phyloP scores from a whole-genome alignment of 2,329 filamentous ascomycete genomes.

The Dothideomycetes sp. region DNA sequence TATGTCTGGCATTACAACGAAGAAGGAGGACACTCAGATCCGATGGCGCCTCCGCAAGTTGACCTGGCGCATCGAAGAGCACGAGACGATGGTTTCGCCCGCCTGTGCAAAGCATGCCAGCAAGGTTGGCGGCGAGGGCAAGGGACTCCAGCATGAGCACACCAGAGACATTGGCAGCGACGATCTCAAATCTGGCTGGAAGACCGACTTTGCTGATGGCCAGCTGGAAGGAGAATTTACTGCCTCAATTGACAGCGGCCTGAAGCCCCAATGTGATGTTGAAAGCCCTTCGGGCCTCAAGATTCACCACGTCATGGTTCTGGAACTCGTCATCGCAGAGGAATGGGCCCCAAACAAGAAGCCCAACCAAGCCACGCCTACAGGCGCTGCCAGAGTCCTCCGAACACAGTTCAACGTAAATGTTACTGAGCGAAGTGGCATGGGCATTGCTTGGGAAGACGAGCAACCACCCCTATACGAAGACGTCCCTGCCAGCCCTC shows the following conservation, averaged over 20 bases:
- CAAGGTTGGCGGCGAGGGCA: conserved; percentile 55
- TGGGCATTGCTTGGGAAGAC: conserved; percentile 95
- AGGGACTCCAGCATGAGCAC: conserved; percentile 65
- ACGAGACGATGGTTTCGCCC: conserved; percentile 65
- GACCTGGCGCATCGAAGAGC: conserved; percentile 89
- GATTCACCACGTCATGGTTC: conserved; percentile 73
- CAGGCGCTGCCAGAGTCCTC: conserved; percentile 80
- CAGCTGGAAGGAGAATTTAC: conserved; percentile 74
- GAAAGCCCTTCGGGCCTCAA: conserved; percentile 65
- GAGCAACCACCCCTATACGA: conserved; percentile 90
- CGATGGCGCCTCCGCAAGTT: conserved; percentile 88
- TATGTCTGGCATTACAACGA: conserved; percentile 73
- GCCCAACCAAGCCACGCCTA: conserved; percentile 68
- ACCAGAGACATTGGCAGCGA: conserved; percentile 69
- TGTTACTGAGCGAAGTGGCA: conserved; percentile 72
- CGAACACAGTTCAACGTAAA: conserved; percentile 82
- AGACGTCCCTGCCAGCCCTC: conserved; percentile 81
- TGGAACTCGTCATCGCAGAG: conserved; percentile 90
- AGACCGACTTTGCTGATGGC: conserved; percentile 60
- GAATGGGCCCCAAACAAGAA: conserved; percentile 67
- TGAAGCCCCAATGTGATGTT: conserved; percentile 67
- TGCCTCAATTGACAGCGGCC: conserved; percentile 50
- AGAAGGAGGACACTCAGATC: conserved; percentile 58
- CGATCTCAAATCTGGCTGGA: conserved; percentile 83
- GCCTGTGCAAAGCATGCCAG: conserved; percentile 69